These are phyloP conservation scores for Chenopodium album DNA, from an alignment of 148 eudicot species.

Conservation along the genomic window DNA sequence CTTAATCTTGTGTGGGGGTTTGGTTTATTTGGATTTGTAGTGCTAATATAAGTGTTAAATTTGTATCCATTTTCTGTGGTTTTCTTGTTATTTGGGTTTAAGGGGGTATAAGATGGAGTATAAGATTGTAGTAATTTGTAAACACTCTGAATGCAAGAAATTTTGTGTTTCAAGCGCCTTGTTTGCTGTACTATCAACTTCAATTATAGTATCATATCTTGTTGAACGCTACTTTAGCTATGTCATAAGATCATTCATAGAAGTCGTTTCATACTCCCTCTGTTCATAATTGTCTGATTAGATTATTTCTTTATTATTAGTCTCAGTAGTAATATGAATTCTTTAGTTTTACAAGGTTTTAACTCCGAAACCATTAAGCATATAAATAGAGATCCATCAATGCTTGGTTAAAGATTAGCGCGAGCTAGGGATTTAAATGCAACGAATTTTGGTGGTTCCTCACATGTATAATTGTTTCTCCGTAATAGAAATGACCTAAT, in stretches of 20 bases:
- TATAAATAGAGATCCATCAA: no score
- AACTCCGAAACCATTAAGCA: no score
- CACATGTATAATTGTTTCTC: no score
- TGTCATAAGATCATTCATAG: not conserved
- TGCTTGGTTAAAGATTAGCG: no score
- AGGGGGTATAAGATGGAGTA: slow-evolving; percentile 2
- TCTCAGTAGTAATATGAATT: no score
- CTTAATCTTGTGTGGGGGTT: not conserved
- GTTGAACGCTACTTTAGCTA: not conserved
- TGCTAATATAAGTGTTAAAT: not conserved
- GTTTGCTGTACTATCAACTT: not conserved
- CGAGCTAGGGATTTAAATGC: not conserved
- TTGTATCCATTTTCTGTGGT: slow-evolving; percentile 16
- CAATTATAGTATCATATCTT: not conserved
- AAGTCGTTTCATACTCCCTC: no score
- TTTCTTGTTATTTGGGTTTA: slow-evolving; percentile 2
- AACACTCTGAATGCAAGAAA: slow-evolving; percentile 10
- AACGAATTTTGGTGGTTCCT: not conserved
- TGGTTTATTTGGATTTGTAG: not conserved
- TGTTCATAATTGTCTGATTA: no score
- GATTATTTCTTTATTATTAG: no score
- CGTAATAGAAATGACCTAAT: no score
- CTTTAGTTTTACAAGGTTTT: no score
- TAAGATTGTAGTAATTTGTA: slow-evolving; percentile 15
- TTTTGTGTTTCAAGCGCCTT: not conserved